These are phyloP conservation scores for Starmera caribaea DNA, from an alignment of 805 yeast genomes.

Conservation along the genomic window DNA sequence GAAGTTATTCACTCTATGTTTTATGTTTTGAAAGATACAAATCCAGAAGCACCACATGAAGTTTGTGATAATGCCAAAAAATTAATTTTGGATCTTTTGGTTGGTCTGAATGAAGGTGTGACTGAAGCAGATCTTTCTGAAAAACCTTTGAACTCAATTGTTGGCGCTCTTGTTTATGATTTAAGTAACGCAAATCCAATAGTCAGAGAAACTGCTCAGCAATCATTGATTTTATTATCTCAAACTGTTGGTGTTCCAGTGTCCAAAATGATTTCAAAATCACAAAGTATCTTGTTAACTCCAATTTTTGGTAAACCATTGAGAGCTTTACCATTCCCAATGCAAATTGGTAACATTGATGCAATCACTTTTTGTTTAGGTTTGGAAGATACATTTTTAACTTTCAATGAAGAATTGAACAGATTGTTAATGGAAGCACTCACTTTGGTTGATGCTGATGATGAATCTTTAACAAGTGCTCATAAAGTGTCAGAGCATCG, in stretches of 20 bases:
- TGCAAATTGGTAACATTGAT: conserved; percentile 97
- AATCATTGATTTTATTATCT: conserved; percentile 56
- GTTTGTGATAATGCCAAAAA: conserved; percentile 66
- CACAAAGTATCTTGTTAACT: conserved; percentile 71
- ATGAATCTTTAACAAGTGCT: conserved; percentile 84
- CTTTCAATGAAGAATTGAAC: conserved; percentile 82
- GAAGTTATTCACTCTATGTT: conserved; percentile 82
- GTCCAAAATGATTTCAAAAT: conserved; percentile 69
- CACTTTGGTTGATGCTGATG: conserved; percentile 95
- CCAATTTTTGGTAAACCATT: conserved; percentile 97
- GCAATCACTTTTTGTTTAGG: conserved; percentile 90
- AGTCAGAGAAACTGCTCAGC: conserved; percentile 76
- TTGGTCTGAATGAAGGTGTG: conserved; percentile 53
- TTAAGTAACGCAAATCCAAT: conserved; percentile 78
- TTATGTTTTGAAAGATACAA: conserved; percentile 84
- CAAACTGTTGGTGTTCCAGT: conserved; percentile 62
- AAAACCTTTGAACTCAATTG: conserved; percentile 69
- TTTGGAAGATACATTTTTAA: conserved; percentile 70
- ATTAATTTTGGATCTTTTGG: conserved; percentile 53
- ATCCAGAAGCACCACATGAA: conserved; percentile 74
- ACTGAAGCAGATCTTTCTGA: conserved; percentile 52
- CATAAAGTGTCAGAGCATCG: conserved; percentile 79
- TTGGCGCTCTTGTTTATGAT: conserved; percentile 88
- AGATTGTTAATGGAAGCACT: conserved; percentile 82
- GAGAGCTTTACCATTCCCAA: conserved; percentile 93